Percentiles rank a stretch among this genome's conserved stretches.
Conservation (phyloP, 129 eudicot genomes). For the Flaveria bidentis region DNA sequence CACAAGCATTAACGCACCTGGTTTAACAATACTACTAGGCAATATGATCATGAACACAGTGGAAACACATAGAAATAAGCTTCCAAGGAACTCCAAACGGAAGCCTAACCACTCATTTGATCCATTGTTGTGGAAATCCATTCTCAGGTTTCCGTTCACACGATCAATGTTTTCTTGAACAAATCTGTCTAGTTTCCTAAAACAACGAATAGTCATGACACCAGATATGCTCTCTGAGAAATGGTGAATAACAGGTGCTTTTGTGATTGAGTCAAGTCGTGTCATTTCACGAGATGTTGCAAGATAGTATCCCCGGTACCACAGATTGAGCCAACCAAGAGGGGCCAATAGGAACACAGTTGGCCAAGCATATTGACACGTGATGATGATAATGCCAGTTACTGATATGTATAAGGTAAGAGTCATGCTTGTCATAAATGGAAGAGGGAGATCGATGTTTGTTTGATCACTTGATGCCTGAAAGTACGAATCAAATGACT, state of each 20-base stretch:
- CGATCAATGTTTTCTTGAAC: conserved; percentile 54
- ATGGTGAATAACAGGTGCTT: conserved; percentile 87
- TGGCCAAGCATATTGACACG: conserved; percentile 55
- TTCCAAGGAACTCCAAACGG: conserved; percentile 80
- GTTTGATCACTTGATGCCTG: conserved; percentile 92
- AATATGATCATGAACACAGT: conserved; percentile 66
- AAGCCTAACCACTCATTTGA: conserved; percentile 84
- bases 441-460: conserved; percentile 65
- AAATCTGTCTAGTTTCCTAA: conserved; percentile 62
- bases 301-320: conserved; percentile 80
- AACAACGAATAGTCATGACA: conserved; percentile 76
- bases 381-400: conserved; percentile 50
- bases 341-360: conserved; percentile 67
- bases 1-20: conserved; percentile 44
- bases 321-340: conserved; percentile 74
- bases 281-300: conserved; percentile 83
- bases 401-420: conserved; percentile 50
- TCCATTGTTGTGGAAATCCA: conserved; percentile 77
- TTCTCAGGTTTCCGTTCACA: conserved; percentile 60
- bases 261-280: conserved; percentile 76
- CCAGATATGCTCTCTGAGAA: conserved; percentile 91
- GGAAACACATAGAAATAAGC: conserved; percentile 71
- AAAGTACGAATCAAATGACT: conserved; percentile 10
- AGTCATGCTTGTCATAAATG: conserved; percentile 47
- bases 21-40: conserved; percentile 81